phyloP scores from a whole-genome alignment of 495 filamentous ascomycete genomes.

The Penicillium parvum region DNA sequence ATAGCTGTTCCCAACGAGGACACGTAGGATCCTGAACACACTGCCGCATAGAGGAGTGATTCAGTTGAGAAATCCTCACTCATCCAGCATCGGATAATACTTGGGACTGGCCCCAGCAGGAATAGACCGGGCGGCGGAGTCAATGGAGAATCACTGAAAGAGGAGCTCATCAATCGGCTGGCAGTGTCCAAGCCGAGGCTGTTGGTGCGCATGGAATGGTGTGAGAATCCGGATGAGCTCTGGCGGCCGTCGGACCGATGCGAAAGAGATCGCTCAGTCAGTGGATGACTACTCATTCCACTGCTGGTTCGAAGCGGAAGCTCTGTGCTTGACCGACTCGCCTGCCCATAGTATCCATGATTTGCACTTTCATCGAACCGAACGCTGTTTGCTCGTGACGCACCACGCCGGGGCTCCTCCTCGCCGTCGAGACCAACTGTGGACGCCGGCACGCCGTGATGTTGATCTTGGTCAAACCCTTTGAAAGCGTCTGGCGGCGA shows the following conservation, averaged over 20 bases:
- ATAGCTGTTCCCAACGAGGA: slow-evolving; percentile 72
- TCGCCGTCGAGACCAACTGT: slow-evolving; percentile 79
- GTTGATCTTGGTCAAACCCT: slow-evolving; percentile 77
- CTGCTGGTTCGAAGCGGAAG: slow-evolving; percentile 73
- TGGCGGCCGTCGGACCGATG: slow-evolving; percentile 96
- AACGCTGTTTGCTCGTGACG: slow-evolving; percentile 94
- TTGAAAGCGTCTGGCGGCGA: slow-evolving; percentile 73
- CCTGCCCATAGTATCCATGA: slow-evolving; percentile 82
- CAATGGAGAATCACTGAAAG: slow-evolving; percentile 60
- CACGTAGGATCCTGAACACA: slow-evolving; percentile 87
- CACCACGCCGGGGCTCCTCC: slow-evolving; percentile 86
- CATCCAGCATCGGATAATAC: slow-evolving; percentile 95
- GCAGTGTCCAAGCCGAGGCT: slow-evolving; percentile 73
- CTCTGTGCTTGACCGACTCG: slow-evolving; percentile 73
- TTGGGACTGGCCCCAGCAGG: slow-evolving; percentile 78
- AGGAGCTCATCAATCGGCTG: slow-evolving; percentile 59
- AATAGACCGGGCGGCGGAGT: slow-evolving; percentile 78
- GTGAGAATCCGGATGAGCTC: slow-evolving; percentile 83
- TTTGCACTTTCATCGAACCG: slow-evolving; percentile 97
- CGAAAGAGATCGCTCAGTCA: slow-evolving; percentile 85
- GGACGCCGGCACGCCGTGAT: slow-evolving; percentile 55
- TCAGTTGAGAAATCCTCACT: slow-evolving; percentile 80
- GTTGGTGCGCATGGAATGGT: slow-evolving; percentile 75
- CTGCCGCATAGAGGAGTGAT: slow-evolving; percentile 80
- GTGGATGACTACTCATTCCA: slow-evolving; percentile 72